These are phyloP conservation scores for Nicotiana benthamiana DNA, from an alignment of 257 asterid genomes.

Conservation along the genomic window DNA sequence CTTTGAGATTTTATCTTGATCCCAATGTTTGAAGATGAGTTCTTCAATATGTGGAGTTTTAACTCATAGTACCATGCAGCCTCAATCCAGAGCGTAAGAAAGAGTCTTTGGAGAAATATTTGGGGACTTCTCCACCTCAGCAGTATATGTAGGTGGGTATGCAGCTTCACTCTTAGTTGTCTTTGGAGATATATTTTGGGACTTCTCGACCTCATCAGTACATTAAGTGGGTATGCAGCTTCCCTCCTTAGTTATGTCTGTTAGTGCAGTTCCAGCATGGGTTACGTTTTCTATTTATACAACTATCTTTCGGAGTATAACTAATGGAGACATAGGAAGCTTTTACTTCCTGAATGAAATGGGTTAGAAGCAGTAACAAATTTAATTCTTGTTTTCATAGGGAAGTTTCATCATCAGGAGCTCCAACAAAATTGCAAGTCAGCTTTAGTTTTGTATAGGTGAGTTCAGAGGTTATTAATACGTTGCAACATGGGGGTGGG, in stretches of 20 bases:
- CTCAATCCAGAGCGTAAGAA: slow-evolving; percentile 90
- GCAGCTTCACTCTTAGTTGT: slow-evolving; percentile 13
- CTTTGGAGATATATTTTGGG: slow-evolving; percentile 78
- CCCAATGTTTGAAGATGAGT: background rate
- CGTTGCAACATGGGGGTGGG: background rate
- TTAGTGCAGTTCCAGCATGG: slow-evolving; percentile 9
- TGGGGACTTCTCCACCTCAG: slow-evolving; percentile 50
- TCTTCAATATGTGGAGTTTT: background rate
- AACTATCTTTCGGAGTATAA: background rate
- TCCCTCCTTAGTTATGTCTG: background rate
- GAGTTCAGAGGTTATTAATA: background rate
- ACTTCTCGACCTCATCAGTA: slow-evolving; percentile 43
- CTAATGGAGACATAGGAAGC: background rate
- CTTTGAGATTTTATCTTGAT: background rate
- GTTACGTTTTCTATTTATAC: background rate
- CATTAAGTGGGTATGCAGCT: slow-evolving; percentile 18
- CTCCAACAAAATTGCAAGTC: slow-evolving; percentile 4
- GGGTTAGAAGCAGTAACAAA: background rate
- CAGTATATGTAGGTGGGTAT: slow-evolving; percentile 41
- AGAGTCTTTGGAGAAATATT: slow-evolving; percentile 83
- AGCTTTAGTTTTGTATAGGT: slow-evolving; percentile 2
- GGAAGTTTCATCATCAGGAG: background rate
- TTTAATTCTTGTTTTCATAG: background rate
- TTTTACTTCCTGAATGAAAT: background rate
- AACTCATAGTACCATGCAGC: slow-evolving; percentile 40